These are phyloP conservation scores for Fusarium armeniacum DNA, from an alignment of 2,329 filamentous ascomycete genomes.

Conservation along the genomic window DNA sequence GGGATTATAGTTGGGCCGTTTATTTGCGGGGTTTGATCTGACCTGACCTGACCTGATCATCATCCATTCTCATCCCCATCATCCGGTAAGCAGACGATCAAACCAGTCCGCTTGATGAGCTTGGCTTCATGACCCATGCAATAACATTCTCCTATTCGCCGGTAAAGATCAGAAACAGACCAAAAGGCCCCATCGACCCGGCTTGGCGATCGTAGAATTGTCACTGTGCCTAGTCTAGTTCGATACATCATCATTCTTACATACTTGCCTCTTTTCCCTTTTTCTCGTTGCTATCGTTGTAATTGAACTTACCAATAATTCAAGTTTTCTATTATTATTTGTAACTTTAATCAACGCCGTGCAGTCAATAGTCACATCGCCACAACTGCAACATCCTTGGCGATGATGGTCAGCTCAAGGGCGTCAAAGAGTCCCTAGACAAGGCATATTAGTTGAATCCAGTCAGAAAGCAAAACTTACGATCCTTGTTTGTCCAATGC, in stretches of 20 bases:
- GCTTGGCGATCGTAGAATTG: constrained; percentile 24
- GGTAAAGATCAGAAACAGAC: background rate
- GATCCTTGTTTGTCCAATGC: background rate
- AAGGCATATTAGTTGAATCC: background rate
- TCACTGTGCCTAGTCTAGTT: background rate
- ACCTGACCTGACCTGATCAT: background rate
- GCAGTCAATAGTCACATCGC: constrained; percentile 5
- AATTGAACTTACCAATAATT: no score
- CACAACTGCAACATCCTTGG: constrained; percentile 35
- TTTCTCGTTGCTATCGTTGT: background rate
- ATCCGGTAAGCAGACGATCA: background rate
- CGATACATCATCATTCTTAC: background rate
- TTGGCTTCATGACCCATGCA: constrained; percentile 16
- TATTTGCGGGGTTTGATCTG: constrained; percentile 19
- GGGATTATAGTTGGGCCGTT: constrained; percentile 20
- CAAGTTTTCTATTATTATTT: background rate
- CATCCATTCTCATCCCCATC: background rate
- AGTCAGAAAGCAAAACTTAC: constrained; percentile 2
- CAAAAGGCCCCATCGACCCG: background rate
- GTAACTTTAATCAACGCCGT: constrained; percentile 5
- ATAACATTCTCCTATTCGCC: constrained; percentile 10
- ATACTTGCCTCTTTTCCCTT: background rate
- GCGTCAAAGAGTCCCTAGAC: background rate
- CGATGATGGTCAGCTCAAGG: constrained; percentile 20
- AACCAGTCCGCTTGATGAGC: background rate